A percentile compares a stretch with the other conserved stretches of the same genome.
These are phyloP conservation scores for Hibiscus mutabilis DNA, from an alignment of 345 rosid species.

Conservation along the genomic window DNA sequence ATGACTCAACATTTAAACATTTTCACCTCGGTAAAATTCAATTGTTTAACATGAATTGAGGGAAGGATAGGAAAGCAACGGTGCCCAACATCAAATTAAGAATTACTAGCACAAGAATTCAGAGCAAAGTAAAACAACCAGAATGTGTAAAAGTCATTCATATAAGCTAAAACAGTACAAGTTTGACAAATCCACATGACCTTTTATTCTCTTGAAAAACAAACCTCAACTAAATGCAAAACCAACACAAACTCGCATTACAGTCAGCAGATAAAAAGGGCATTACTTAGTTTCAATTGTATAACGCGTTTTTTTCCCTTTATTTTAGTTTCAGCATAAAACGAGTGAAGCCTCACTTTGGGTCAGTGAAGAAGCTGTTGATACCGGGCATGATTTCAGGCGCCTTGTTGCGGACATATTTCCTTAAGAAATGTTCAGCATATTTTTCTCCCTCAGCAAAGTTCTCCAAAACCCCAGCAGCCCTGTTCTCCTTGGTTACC, in stretches of 20 bases:
- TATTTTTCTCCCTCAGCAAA: slow-evolving; percentile 76
- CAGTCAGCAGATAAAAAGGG: neutral
- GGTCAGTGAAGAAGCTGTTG: slow-evolving; percentile 86
- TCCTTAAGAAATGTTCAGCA: slow-evolving; percentile 63
- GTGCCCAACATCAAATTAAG: too few relatives aligned
- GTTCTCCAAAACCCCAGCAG: slow-evolving; percentile 92
- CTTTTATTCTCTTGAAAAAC: slow-evolving; percentile 2
- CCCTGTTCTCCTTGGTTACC: slow-evolving; percentile 75
- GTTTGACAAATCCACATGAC: neutral
- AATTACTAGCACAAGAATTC: neutral
- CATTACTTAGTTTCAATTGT: too few relatives aligned
- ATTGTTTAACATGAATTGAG: too few relatives aligned
- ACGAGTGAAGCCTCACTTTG: slow-evolving; percentile 31
- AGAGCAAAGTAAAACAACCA: neutral
- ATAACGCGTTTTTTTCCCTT: neutral
- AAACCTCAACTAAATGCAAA: neutral
- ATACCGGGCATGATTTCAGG: slow-evolving; percentile 90
- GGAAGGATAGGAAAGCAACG: too few relatives aligned
- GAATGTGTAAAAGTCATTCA: neutral
- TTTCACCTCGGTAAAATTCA: too few relatives aligned
- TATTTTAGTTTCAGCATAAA: neutral
- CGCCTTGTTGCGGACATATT: slow-evolving; percentile 54
- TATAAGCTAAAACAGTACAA: neutral
- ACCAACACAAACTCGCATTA: slow-evolving; percentile 1
- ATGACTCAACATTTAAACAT: too few relatives aligned